Base-by-base conservation (phyloP, 768 basidiomycete genomes). In the Tylopilus plumbeoviolaceoides region DNA sequence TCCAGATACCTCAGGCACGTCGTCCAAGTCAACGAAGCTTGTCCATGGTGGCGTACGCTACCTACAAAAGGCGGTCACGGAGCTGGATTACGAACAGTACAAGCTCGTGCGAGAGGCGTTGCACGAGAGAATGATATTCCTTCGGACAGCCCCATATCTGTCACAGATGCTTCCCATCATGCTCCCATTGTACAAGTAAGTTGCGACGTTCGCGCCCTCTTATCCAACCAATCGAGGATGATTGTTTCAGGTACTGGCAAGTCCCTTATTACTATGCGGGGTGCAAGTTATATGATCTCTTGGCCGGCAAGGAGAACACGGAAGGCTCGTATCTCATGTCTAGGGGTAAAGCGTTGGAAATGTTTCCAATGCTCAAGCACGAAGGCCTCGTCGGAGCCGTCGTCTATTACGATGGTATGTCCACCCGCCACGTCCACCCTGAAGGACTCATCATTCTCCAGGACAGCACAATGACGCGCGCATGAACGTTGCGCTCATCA, bases 1-100 rank as follows among this genome's bases (percentile, higher is more conserved):
- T 7, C 28, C 10, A 7, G 28, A 10, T 30, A 7, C 28, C 4
- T 1, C 39, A 91, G 92, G 95, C 17, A 97, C 95, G 0, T 95
- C 92, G 0, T 95, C 92, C 7, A 98, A 98, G 66, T 94, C 92
- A 8, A 98, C 97, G 1, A 98, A 99, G 69, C 85, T 99, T 48
- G 95, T 99, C 1, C 97, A 99, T 72, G 95, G 95, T 15, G 95
- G 95, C 36, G 95, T 98, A 3, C 84, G 95, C 1, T 99, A 99
- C 70, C 82, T 99, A 11, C 95, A 99, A 64, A 99, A 98, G 66
- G 95, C 95, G 4, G 80, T 98, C 33, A 82, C 95, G 63, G 95
- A 95, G 62, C 82, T 97, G 56, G 95, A 98, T 66, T 97, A 95
- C 62, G 93, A 93, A 65, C 92, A 95, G 67, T 95, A 86, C 76